Evolutionary conservation across 352 stramenopile genomes (phyloP), one percentile per base, ranked within the genome.

Genomic region (Globisporangium solare): DNA sequence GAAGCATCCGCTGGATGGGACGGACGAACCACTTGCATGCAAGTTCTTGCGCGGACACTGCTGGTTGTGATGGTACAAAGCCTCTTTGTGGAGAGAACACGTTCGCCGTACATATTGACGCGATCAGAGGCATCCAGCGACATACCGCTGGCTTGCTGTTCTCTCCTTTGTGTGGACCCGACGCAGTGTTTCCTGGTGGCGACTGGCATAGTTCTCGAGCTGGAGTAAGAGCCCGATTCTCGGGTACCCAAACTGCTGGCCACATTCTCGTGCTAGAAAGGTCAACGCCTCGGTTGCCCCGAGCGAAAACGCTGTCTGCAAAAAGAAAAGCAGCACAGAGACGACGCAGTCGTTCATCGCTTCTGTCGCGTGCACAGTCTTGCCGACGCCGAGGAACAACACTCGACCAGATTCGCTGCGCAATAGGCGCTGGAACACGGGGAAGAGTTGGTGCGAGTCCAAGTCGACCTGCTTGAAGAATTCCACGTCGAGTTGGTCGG

Each of bases 291-390:
- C 57, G 64, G 56, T 77, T 58, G 27, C 69, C 60, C 18, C 42
- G 18, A 55, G 66, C 56, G 46, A 78, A 76, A 73, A 63, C 3
- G 58, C 51, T 14, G 43, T 63, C 21, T 71, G 61, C 3, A 87
- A 41, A 48, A 89, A 85, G 60, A 82, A 82, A 32, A 86, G 50
- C 53, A 89, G 53, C 54, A 73, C 70, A 7, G 40, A 43, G 13
- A 52, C 53, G 27, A 79, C 39, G 13, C 76, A 54, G 17, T 70
- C 50, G 5, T 66, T 52, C 17, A 85, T 56, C 31, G 60, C 37
- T 0, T 66, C 60, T 14, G 47, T 61, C 21, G 59, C 63, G 0
- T 54, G 42, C 14, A 12, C 46, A 47, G 72, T 51, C 10, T 61
- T 59, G 27, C 71, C 70, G 10, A 74, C 60, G 0, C 62, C 65